Evolutionary conservation across 306 rosid species (phyloP), one percentile per base, ranked within the genome.

Genomic region (Vigna reflexopilosa): DNA sequence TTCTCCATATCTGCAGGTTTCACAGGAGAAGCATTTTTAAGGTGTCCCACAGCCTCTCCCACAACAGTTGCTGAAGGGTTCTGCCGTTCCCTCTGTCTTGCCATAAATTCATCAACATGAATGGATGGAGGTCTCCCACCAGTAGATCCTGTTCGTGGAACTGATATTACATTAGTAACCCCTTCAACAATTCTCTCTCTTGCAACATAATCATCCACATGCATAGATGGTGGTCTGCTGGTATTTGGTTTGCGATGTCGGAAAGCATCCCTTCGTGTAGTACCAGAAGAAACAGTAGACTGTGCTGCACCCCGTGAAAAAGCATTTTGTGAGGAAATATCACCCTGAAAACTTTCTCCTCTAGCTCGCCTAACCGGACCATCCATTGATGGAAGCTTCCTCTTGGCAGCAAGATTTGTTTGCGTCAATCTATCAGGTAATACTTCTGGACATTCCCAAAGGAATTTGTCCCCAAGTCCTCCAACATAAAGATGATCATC

Each of bases 161-260:
- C 88, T 47, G 98, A 77, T 82, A 95, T 93, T 66, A 93, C 97
- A 69, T 93, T 92, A 67, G 88, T 81, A 72, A 83, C 90, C 72
- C 90, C 90, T 5, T 95, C 98, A 54, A 89, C 90, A 77, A 86
- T 92, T 82, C 97, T 93, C 84, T 95, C 99, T 87, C 99, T 89
- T 3, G 99, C 99, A 78, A 93, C 94, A 58, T 91, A 95, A 81
- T 95, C 98, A 85, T 95, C 99, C 79, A 95, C 99, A 66, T 95
- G 99, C 98, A 93, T 95, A 82, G 99, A 95, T 58, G 99, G 99
- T 1, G 99, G 99, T 85, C 99, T 80, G 88, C 99, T 95, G 75
- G 98, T 95, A 88, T 95, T 95, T 59, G 99, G 99, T 87, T 95
- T 95, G 78, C 98, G 97, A 88, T 90, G 97, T 89, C 99, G 88